A percentile compares a stretch with the other conserved stretches of the same genome.
phyloP scores from a whole-genome alignment of 345 rosid genomes.

The Cardamine occulta region DNA sequence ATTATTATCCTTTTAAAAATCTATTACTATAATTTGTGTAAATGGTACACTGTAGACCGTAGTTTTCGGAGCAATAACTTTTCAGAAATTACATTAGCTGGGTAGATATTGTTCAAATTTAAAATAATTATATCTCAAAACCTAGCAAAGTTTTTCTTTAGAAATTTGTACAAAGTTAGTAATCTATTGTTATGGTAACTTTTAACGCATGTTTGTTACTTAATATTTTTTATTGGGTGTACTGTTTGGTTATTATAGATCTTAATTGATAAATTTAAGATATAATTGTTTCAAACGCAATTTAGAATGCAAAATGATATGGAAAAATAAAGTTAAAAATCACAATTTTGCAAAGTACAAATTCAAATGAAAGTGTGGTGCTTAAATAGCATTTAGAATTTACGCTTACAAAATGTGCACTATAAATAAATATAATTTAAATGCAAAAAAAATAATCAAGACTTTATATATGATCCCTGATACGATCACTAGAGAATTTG shows the following conservation, averaged over 20 bases:
- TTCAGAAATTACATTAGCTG: background rate
- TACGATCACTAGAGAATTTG: background rate
- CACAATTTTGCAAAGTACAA: background rate
- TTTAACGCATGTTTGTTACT: background rate
- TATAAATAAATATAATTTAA: no score
- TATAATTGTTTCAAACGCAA: background rate
- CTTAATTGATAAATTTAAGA: background rate
- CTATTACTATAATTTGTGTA: background rate
- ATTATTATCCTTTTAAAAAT: background rate
- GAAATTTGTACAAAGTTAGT: background rate
- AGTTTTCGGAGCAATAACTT: background rate
- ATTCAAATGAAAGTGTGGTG: background rate
- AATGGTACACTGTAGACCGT: background rate
- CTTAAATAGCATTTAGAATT: background rate
- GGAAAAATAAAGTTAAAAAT: no score
- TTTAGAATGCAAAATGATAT: background rate
- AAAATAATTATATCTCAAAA: background rate
- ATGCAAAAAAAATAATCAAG: background rate
- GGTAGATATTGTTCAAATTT: background rate
- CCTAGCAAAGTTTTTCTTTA: background rate
- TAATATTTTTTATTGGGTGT: background rate
- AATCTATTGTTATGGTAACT: background rate
- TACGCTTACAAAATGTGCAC: background rate
- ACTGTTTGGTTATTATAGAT: background rate
- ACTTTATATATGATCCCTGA: background rate